Evolutionary conservation across 2,329 filamentous ascomycete genomes (phyloP).

Genomic region (Xenosphaeropsis pyriputrescens): DNA sequence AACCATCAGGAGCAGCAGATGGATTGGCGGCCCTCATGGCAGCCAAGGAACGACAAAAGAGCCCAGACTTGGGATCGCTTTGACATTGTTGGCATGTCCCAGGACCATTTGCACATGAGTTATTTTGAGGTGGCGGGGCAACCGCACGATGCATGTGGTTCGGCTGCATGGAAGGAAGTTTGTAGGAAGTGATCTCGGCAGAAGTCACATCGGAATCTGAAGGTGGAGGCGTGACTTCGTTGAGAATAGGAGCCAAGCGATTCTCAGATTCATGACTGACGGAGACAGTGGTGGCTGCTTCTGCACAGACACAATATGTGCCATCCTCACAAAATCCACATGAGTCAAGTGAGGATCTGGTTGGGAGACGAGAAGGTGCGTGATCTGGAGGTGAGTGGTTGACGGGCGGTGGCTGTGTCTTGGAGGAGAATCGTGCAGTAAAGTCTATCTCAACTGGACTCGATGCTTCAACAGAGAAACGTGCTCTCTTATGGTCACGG

Average conservation of each 20-base stretch:
- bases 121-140: slow-evolving; percentile 5
- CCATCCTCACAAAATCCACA: slow-evolving; percentile 77
- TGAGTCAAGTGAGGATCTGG: slow-evolving; percentile 37
- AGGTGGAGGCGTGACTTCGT: slow-evolving; percentile 33
- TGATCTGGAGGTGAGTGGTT: slow-evolving; percentile 10
- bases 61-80: slow-evolving; percentile 61
- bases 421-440: slow-evolving; percentile 46
- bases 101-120: slow-evolving; percentile 40
- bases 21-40: slow-evolving; percentile 31
- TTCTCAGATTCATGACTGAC: slow-evolving; percentile 16
- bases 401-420: slow-evolving; percentile 14
- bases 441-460: slow-evolving; percentile 57
- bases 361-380: slow-evolving; percentile 4
- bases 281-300: slow-evolving; percentile 26
- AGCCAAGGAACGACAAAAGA: slow-evolving; percentile 72
- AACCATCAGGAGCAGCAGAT: slow-evolving; percentile 29
- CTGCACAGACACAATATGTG: slow-evolving; percentile 71
- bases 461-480: slow-evolving; percentile 26
- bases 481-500: slow-evolving; percentile 37
- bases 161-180: slow-evolving; percentile 32
- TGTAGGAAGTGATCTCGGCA: slow-evolving; percentile 41
- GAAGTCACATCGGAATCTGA: slow-evolving; percentile 37
- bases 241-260: slow-evolving; percentile 26
- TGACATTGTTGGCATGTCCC: slow-evolving; percentile 70
- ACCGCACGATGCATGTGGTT: slow-evolving; percentile 17